Conservation (phyloP, 345 rosid genomes). For the Camelina hispida region DNA sequence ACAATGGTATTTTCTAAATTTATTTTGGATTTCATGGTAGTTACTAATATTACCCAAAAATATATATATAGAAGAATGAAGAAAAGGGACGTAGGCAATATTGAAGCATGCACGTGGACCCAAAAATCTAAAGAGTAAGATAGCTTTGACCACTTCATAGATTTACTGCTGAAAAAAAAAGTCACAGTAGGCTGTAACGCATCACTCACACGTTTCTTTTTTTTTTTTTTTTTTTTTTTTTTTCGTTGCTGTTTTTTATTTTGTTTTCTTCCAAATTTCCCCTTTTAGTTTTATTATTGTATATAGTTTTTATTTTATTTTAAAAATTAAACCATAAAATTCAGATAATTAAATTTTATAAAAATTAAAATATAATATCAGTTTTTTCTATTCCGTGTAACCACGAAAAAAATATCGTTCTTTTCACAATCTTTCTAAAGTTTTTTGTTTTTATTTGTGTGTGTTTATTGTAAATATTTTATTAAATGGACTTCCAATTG, state of each 20-base stretch:
- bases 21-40: no score
- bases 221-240: neutral
- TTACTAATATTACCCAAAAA: no score
- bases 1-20: no score
- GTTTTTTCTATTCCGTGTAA: no score
- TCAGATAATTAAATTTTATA: no score
- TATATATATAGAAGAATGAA: neutral
- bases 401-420: no score
- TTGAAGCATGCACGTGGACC: conserved; percentile 33
- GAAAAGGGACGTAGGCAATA: conserved; percentile 19
- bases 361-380: no score
- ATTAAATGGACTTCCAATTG: neutral
- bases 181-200: conserved; percentile 7
- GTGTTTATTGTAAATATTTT: neutral
- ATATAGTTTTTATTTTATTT: neutral
- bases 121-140: conserved; percentile 30
- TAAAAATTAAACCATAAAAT: neutral
- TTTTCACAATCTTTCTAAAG: no score
- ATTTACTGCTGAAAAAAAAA: neutral
- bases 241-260: no score
- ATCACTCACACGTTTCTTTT: neutral
- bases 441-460: neutral
- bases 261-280: neutral
- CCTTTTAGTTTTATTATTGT: neutral
- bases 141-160: conserved; percentile 36